Evolutionary conservation across 2,329 filamentous ascomycete species (phyloP).

Genomic region (Lachnellula suecica): DNA sequence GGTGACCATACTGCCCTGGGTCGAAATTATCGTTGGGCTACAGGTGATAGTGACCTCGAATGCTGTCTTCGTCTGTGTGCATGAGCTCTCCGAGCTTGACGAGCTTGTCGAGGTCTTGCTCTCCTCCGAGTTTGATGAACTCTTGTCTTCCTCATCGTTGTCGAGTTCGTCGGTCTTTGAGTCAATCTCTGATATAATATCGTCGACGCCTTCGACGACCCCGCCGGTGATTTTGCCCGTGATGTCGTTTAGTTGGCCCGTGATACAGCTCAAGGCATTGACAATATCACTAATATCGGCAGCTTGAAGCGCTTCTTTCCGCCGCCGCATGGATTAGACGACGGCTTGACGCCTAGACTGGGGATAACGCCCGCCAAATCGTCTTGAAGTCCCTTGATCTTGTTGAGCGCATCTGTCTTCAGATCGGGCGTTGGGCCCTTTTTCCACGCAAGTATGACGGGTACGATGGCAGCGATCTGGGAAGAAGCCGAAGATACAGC

Average conservation of each 20-base stretch:
- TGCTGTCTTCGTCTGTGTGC: not conserved
- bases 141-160: not conserved
- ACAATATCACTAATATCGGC: not conserved
- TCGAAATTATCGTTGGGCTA: not conserved
- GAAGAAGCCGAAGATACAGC: conserved; percentile 1
- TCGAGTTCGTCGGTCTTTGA: not conserved
- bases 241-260: not conserved
- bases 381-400: not conserved
- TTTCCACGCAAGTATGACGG: not conserved
- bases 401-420: not conserved
- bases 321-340: not conserved
- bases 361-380: not conserved
- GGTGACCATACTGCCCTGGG: not conserved
- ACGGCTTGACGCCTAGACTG: not conserved
- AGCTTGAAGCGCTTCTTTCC: not conserved
- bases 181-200: not conserved
- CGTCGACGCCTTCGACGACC: not conserved
- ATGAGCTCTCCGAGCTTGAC: not conserved
- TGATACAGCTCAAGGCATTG: conserved; percentile 1
- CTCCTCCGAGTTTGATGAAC: not conserved
- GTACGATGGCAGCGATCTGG: not conserved
- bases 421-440: not conserved
- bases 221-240: not conserved
- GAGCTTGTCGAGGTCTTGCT: not conserved
- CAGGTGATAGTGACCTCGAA: conserved; percentile 1